Evolutionary conservation across 129 eudicot genomes (phyloP).

Genomic region (Saussurea involucrata): DNA sequence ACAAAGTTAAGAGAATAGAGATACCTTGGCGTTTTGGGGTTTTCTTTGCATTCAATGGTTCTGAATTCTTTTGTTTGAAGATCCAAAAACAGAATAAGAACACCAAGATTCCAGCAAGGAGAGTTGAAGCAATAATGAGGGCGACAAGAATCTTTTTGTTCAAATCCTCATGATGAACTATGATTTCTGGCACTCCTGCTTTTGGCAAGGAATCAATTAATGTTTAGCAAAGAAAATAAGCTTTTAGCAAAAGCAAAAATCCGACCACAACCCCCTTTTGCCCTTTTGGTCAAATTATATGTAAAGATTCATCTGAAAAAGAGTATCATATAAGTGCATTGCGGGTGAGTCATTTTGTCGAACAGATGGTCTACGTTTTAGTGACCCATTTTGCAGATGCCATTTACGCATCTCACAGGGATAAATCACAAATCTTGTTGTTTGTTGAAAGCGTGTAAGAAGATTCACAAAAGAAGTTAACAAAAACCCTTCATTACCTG

Average conservation of each 20-base stretch:
- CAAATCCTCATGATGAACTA: constrained; percentile 60
- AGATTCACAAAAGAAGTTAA: background rate
- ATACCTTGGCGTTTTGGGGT: constrained; percentile 50
- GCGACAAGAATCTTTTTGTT: constrained; percentile 74
- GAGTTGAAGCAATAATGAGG: constrained; percentile 65
- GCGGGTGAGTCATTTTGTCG: background rate
- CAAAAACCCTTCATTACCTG: constrained; percentile 59
- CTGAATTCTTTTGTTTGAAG: constrained; percentile 45
- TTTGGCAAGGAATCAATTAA: background rate
- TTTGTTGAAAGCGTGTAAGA: background rate
- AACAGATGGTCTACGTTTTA: constrained; percentile 4
- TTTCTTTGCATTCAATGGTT: constrained; percentile 32
- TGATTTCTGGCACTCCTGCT: constrained; percentile 51
- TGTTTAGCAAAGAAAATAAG: background rate
- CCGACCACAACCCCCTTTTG: constrained; percentile 8
- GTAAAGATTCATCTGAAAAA: constrained; percentile 9
- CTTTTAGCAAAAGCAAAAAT: constrained; percentile 11
- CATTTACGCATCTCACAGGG: background rate
- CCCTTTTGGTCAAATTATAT: background rate
- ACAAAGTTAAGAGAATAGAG: background rate
- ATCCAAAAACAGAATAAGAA: constrained; percentile 62
- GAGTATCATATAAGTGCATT: background rate
- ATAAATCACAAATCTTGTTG: background rate
- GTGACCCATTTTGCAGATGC: background rate
- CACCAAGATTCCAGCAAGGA: constrained; percentile 68